Conservation (phyloP, 1,284 basidiomycete genomes). For the Sporisorium iseilematis-ciliati region DNA sequence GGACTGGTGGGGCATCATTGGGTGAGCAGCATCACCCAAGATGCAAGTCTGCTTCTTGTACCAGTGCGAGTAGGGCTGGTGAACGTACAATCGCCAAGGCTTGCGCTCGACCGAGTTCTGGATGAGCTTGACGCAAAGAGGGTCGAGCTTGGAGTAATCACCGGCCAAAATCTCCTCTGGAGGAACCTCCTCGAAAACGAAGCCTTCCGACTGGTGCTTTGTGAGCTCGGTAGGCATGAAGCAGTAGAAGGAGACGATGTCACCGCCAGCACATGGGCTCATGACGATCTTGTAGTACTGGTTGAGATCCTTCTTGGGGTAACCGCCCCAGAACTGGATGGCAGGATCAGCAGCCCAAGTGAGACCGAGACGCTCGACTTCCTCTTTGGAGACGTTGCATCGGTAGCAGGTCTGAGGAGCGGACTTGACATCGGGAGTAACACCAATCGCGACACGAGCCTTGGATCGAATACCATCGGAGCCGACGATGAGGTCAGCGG, state of each 20-base stretch:
- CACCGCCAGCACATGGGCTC: slow-evolving; percentile 68
- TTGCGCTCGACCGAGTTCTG: slow-evolving; percentile 59
- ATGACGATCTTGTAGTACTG: slow-evolving; percentile 71
- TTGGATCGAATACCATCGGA: slow-evolving; percentile 74
- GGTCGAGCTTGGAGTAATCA: slow-evolving; percentile 67
- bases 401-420: slow-evolving; percentile 71
- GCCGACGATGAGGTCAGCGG: slow-evolving; percentile 76
- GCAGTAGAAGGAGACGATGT: slow-evolving; percentile 70
- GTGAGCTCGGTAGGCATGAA: slow-evolving; percentile 68
- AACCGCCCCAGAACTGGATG: slow-evolving; percentile 71
- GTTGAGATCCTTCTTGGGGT: slow-evolving; percentile 40
- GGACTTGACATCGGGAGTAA: slow-evolving; percentile 56
- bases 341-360: slow-evolving; percentile 69
- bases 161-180: slow-evolving; percentile 69
- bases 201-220: slow-evolving; percentile 71
- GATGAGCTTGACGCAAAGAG: slow-evolving; percentile 67
- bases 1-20: slow-evolving; percentile 54
- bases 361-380: slow-evolving; percentile 69
- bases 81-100: slow-evolving; percentile 71
- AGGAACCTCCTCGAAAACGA: slow-evolving; percentile 67
- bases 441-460: slow-evolving; percentile 55
- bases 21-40: slow-evolving; percentile 65
- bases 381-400: slow-evolving; percentile 68
- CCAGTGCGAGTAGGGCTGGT: slow-evolving; percentile 69
- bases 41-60: slow-evolving; percentile 65